These are phyloP conservation scores for Phytophthora europaea DNA, from an alignment of 352 stramenopile genomes.

Conservation along the genomic window DNA sequence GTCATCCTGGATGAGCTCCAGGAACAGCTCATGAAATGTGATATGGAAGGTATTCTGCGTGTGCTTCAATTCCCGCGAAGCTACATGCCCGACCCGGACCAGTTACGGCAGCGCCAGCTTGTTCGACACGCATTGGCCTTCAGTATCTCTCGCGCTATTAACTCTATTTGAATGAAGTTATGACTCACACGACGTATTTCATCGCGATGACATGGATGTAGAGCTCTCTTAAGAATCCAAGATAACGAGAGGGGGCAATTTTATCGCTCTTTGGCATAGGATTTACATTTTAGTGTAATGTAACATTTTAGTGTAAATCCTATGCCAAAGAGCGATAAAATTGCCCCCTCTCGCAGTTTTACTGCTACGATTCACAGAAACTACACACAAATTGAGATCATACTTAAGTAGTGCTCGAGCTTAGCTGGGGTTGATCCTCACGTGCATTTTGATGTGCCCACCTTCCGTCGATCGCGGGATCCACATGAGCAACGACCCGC, in stretches of 20 bases:
- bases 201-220: too few relatives aligned
- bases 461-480: conserved; percentile 45
- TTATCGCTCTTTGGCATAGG: too few relatives aligned
- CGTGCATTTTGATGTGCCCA: conserved; percentile 49
- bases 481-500: conserved; percentile 39
- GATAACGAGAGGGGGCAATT: too few relatives aligned
- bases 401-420: background rate
- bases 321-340: too few relatives aligned
- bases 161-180: conserved; percentile 45
- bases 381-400: background rate
- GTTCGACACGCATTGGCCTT: conserved; percentile 68
- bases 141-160: conserved; percentile 69
- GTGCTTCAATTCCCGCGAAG: conserved; percentile 72
- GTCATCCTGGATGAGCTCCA: conserved; percentile 83
- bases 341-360: too few relatives aligned
- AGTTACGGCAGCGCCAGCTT: conserved; percentile 56
- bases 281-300: too few relatives aligned
- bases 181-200: background rate
- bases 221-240: too few relatives aligned
- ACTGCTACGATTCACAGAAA: background rate
- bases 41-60: conserved; percentile 78
- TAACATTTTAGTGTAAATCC: too few relatives aligned
- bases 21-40: conserved; percentile 51
- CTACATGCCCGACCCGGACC: conserved; percentile 58
- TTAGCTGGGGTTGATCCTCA: conserved; percentile 50